These are phyloP conservation scores for Canavalia gladiata DNA, from an alignment of 306 rosid genomes.

Conservation along the genomic window DNA sequence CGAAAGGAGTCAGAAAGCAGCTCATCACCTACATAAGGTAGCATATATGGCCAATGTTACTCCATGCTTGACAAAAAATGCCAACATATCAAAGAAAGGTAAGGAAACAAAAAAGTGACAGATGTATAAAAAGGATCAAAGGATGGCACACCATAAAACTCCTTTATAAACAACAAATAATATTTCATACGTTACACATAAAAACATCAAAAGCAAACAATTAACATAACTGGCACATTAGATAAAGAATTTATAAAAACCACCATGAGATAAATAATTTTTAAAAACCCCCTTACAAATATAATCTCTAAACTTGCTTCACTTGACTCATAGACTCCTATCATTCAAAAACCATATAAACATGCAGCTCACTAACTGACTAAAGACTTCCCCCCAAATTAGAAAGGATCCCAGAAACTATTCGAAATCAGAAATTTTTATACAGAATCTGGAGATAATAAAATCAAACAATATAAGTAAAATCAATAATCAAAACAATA, in stretches of 20 bases:
- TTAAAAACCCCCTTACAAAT: background rate
- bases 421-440: background rate
- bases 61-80: background rate
- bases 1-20: slow-evolving; percentile 84
- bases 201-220: background rate
- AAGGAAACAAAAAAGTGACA: background rate
- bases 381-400: background rate
- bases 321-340: background rate
- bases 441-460: background rate
- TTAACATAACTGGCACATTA: background rate
- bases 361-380: background rate
- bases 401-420: background rate
- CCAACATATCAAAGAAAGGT: background rate
- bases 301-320: background rate
- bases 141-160: background rate
- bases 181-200: background rate
- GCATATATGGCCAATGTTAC: background rate
- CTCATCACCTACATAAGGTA: slow-evolving; percentile 68
- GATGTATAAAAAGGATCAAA: background rate
- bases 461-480: background rate
- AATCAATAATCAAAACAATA: background rate
- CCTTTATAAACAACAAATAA: background rate
- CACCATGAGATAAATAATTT: background rate
- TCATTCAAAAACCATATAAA: background rate
- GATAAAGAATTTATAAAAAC: background rate